Evolutionary conservation across 2,329 filamentous ascomycete genomes (phyloP), one percentile per base, ranked within the genome.

Genomic region (Sporothrix inflata): DNA sequence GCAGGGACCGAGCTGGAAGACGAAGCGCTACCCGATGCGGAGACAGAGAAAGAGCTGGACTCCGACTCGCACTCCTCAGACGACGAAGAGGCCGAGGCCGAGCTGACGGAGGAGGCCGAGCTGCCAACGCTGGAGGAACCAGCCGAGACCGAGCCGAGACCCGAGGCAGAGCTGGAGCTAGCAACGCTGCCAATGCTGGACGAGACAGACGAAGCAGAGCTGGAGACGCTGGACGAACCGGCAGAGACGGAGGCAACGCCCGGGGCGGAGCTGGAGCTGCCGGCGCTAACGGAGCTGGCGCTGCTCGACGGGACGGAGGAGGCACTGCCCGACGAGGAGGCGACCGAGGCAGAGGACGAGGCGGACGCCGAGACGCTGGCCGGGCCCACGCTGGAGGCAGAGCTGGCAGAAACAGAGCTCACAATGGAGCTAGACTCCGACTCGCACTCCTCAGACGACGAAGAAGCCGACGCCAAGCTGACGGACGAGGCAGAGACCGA

Each of bases 311-410:
- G 19, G 34, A 16, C 16, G 21, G 67, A 45, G 45, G 6, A 67
- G n/a, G 9, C 19, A 6, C 42, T 60, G 67, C 21, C 40, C n/a
- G 40, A 70, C 7, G 53, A 24, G 40, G 66, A 69, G 12, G 45
- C 47, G 27, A 42, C 24, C 21, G 67, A 60, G 19, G 42, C 53
- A 45, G 68, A 60, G 8, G 53, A 57, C 67, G 68, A 70, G 7
- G 24, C 34, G 8, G 57, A 61, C 7, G 57, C 30, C 4, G 34
- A 61, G 9, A 60, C 27, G 27, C 55, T 60, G 55, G 55, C 55
- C 14, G 55, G 27, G 27, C n/a, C n/a, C n/a, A 19, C 55, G 27
- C 55, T 38, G 27, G 53, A 30, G 2, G 30, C 27, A 3, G 27
- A 34, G 51, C 51, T 27, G 21, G 51, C 51, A 24, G 51, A 27